Base-by-base conservation (phyloP, 805 yeast genomes). In the Monosporozyma aquatica region DNA sequence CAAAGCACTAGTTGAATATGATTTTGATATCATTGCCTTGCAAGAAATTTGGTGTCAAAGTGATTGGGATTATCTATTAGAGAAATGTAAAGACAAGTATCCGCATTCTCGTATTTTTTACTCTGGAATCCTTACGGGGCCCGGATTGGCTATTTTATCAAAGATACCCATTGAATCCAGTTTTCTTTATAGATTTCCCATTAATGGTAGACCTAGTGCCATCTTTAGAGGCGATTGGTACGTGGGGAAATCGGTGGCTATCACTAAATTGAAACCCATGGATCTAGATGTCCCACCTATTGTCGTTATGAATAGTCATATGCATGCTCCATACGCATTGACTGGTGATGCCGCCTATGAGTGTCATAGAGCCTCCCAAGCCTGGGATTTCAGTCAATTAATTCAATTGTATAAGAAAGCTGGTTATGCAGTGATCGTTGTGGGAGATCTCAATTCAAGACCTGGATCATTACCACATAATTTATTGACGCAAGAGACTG, bases 181-280 rank as follows among this genome's bases (percentile, higher is more conserved):
- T 0, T 84, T 82, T 56, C 62, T 92, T 37, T 82, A 84, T 56
- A 67, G 95, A 17, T 92, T 86, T 56, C 95, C 97, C 0, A 75
- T 92, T 47, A 92, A 90, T 60, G 98, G 98, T 2, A 69, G 96
- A 40, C 95, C 97, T 2, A 77, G 87, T 33, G 98, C 98, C 0
- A 81, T 92, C 49, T 82, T 76, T 67, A 68, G 97, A 45, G 98
- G 98, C 28, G 98, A 92, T 60, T 92, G 97, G 95, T 86, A 76
- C 51, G 98, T 92, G 18, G 98, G 98, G 7, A 92, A 92, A 58
- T 74, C 90, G 7, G 75, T 87, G 15, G 82, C 95, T 1, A 77
- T 87, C 3, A 82, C 95, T 0, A 61, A 77, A 4, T 65, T 92
- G 33, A 67, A 67, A 43, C 80, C 84, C 5, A 64, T 74, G 3